Conservation (phyloP, 2,329 filamentous ascomycete species). For the Colletotrichum filicis region DNA sequence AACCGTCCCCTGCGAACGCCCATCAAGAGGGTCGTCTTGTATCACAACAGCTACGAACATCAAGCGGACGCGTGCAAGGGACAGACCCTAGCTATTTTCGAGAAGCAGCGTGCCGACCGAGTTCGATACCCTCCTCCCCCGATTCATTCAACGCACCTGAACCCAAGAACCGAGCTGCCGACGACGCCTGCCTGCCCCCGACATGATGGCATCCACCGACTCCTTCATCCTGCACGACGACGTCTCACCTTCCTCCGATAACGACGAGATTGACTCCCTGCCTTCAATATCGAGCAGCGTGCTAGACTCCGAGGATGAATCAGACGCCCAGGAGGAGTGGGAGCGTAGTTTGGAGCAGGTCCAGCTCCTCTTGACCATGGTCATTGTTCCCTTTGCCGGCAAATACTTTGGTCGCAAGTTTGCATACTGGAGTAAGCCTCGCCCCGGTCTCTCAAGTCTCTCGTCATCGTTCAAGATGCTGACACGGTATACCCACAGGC, state of each 20-base stretch:
- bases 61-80: background rate
- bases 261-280: slow-evolving; percentile 72
- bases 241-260: slow-evolving; percentile 57
- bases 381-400: slow-evolving; percentile 90
- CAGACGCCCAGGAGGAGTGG: slow-evolving; percentile 95
- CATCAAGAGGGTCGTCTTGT: slow-evolving; percentile 6
- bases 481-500: slow-evolving; percentile 61
- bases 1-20: slow-evolving; percentile 1
- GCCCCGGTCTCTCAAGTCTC: background rate
- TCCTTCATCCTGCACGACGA: slow-evolving; percentile 63
- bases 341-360: slow-evolving; percentile 93
- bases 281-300: slow-evolving; percentile 67
- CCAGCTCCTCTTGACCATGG: slow-evolving; percentile 92
- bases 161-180: slow-evolving; percentile 23
- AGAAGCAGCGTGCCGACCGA: background rate
- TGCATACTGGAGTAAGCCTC: slow-evolving; percentile 88
- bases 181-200: slow-evolving; percentile 39
- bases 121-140: background rate
- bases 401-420: slow-evolving; percentile 96
- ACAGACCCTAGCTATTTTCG: background rate
- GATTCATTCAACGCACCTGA: background rate
- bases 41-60: background rate
- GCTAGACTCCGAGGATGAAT: slow-evolving; percentile 67
- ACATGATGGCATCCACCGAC: slow-evolving; percentile 51
- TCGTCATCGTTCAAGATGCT: background rate